A percentile compares a stretch with the other conserved stretches of the same genome.
Evolutionary conservation across 2,329 filamentous ascomycete species (phyloP).

Genomic region (Diaporthe vaccinii): DNA sequence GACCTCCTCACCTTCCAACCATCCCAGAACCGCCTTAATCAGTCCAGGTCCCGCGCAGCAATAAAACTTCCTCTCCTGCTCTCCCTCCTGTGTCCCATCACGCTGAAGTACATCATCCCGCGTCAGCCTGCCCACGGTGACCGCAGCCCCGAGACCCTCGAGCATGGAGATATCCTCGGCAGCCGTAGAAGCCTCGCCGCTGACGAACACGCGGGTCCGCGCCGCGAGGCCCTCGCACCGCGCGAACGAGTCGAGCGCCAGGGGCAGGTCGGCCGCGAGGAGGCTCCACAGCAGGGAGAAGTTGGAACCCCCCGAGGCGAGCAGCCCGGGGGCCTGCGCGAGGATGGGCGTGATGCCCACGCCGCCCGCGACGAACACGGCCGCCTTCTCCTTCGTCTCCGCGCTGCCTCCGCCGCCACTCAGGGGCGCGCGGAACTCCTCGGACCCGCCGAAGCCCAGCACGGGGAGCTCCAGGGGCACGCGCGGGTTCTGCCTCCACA

Average conservation of each 20-base stretch:
- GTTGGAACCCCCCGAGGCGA: slow-evolving; percentile 52
- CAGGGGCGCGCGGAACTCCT: slow-evolving; percentile 55
- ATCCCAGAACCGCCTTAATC: slow-evolving; percentile 58
- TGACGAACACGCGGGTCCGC: slow-evolving; percentile 75
- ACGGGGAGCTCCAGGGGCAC: slow-evolving; percentile 74
- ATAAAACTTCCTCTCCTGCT: slow-evolving; percentile 63
- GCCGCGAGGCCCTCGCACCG: slow-evolving; percentile 64
- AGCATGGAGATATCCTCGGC: slow-evolving; percentile 44
- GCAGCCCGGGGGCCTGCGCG: slow-evolving; percentile 69
- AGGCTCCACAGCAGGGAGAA: slow-evolving; percentile 79
- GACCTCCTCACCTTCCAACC: slow-evolving; percentile 68
- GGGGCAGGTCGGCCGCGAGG: slow-evolving; percentile 68
- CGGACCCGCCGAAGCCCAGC: slow-evolving; percentile 79
- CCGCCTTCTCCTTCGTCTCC: slow-evolving; percentile 47
- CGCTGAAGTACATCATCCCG: slow-evolving; percentile 58
- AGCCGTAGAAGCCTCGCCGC: slow-evolving; percentile 55
- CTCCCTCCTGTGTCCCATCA: slow-evolving; percentile 48
- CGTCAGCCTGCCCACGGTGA: slow-evolving; percentile 56
- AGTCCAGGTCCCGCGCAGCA: slow-evolving; percentile 61
- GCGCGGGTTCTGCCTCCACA: slow-evolving; percentile 70
- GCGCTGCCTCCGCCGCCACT: slow-evolving; percentile 45
- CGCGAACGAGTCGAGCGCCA: slow-evolving; percentile 72
- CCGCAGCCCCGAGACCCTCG: slow-evolving; percentile 51
- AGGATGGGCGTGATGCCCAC: slow-evolving; percentile 88
- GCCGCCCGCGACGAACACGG: slow-evolving; percentile 80